A percentile compares a stretch with the other conserved stretches of the same genome.
Conservation (phyloP, 2,329 filamentous ascomycete species). For the Aspergillus versicolor region DNA sequence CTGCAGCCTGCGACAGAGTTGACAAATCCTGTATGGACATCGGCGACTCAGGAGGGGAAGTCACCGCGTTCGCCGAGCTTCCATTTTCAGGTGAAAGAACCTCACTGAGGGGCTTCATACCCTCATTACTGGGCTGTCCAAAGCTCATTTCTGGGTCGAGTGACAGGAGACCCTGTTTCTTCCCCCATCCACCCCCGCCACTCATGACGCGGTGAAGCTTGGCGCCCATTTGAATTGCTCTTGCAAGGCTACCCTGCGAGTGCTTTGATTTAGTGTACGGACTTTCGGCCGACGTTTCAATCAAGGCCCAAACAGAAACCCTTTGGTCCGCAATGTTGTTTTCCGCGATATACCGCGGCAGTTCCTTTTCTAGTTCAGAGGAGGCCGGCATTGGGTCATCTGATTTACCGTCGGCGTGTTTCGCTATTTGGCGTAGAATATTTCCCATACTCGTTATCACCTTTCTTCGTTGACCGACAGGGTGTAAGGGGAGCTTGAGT, state of each 20-base stretch:
- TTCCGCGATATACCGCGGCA: slow-evolving; percentile 41
- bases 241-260: slow-evolving; percentile 23
- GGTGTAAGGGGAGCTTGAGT: slow-evolving; percentile 34
- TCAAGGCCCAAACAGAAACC: slow-evolving; percentile 44
- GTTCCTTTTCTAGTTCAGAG: slow-evolving; percentile 40
- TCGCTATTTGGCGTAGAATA: slow-evolving; percentile 41
- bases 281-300: slow-evolving; percentile 28
- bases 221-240: slow-evolving; percentile 32
- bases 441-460: slow-evolving; percentile 46
- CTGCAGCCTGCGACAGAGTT: slow-evolving; percentile 39
- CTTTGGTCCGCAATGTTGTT: slow-evolving; percentile 36
- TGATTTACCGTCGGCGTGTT: slow-evolving; percentile 28
- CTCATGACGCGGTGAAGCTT: slow-evolving; percentile 45
- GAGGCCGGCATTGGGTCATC: slow-evolving; percentile 39
- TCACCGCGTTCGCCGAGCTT: background rate
- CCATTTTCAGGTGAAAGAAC: slow-evolving; percentile 21
- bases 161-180: slow-evolving; percentile 45
- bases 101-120: slow-evolving; percentile 22
- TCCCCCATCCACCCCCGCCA: slow-evolving; percentile 47
- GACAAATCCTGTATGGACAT: slow-evolving; percentile 33
- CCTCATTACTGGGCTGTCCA: slow-evolving; percentile 15
- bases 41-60: slow-evolving; percentile 21
- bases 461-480: slow-evolving; percentile 36
- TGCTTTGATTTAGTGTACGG: slow-evolving; percentile 9
- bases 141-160: slow-evolving; percentile 42